A percentile compares a stretch with the other conserved stretches of the same genome.
Evolutionary conservation across 208 protist species (phyloP).

Genomic region (Porcisia deanei): DNA sequence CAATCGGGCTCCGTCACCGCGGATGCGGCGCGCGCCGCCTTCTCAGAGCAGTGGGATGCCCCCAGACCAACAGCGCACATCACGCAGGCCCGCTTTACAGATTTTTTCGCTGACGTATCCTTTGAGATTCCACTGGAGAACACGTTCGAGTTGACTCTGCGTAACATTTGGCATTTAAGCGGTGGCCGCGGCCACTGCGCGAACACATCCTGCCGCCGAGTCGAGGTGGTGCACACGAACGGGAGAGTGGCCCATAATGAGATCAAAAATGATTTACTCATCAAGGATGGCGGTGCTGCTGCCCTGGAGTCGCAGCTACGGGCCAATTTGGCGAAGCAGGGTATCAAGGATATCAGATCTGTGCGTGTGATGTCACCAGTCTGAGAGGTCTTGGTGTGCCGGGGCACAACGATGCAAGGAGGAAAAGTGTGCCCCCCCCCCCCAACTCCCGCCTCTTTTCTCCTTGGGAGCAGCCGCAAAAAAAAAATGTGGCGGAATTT

Average conservation of each 20-base stretch:
- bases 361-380: slow-evolving; percentile 36
- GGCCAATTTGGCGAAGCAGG: slow-evolving; percentile 72
- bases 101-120: slow-evolving; percentile 75
- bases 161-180: slow-evolving; percentile 90
- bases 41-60: slow-evolving; percentile 69
- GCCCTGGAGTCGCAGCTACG: slow-evolving; percentile 55
- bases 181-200: slow-evolving; percentile 77
- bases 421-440: not conserved
- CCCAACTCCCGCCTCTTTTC: not conserved
- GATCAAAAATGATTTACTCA: slow-evolving; percentile 87
- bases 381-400: not conserved
- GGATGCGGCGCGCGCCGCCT: slow-evolving; percentile 51
- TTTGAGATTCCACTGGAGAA: slow-evolving; percentile 80
- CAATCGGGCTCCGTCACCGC: slow-evolving; percentile 36
- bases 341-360: slow-evolving; percentile 87
- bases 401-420: not conserved
- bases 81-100: slow-evolving; percentile 50
- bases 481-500: not conserved
- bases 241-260: slow-evolving; percentile 77
- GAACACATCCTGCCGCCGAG: slow-evolving; percentile 87
- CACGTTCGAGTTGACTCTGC: slow-evolving; percentile 84
- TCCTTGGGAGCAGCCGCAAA: too few relatives aligned
- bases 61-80: slow-evolving; percentile 38
- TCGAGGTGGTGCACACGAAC: slow-evolving; percentile 85
- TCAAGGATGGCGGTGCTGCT: slow-evolving; percentile 48